Evolutionary conservation across 352 stramenopile species (phyloP), one percentile per base, ranked within the genome.

Genomic region (Blastocystis sp.): DNA sequence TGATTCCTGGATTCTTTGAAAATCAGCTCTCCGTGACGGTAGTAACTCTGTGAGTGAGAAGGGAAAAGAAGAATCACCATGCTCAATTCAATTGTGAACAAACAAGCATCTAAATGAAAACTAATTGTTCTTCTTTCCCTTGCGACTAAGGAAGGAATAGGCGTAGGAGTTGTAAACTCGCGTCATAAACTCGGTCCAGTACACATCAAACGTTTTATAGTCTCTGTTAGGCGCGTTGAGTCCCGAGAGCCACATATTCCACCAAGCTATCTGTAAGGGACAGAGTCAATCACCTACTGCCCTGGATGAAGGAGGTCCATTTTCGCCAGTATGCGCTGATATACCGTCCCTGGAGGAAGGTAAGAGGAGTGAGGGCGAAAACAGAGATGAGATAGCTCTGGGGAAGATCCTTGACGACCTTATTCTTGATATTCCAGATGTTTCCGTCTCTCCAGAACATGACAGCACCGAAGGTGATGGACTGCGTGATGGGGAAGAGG

Each of bases 381-480:
- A 72, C 36, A 14, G 61, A 72, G 27, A 72, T 48, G 34, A 72
- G 32, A 44, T 72, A 72, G 27, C 34, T 48, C 32, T 72, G 61
- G 7, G 61, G 61, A 7, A 72, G 61, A 48, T 72, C 61, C 27
- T 72, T 72, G 4, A 72, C 61, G 18, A 72, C 61, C 32, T 72
- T 72, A 0, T 72, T 72, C 61, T 72, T 72, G 61, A 72, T 72
- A 21, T 72, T 72, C 61, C 61, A n/a, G 14, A 72, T 44, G 32
- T 72, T 72, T 48, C 61, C 61, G 27, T 72, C 32, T 42, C 32
- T 46, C 61, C 61, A 72, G 42, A 72, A 72, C 18, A 48, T 48
- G 24, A 72, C 61, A 21, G 61, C 36, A 72, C 18, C 61, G 42
- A 72, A 72, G 14, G 61, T 46, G 11, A 72, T 42, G 18, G 61